A percentile compares a stretch with the other conserved stretches of the same genome.
phyloP scores from a whole-genome alignment of 2,329 filamentous ascomycete species.

The Alternaria postmessia region DNA sequence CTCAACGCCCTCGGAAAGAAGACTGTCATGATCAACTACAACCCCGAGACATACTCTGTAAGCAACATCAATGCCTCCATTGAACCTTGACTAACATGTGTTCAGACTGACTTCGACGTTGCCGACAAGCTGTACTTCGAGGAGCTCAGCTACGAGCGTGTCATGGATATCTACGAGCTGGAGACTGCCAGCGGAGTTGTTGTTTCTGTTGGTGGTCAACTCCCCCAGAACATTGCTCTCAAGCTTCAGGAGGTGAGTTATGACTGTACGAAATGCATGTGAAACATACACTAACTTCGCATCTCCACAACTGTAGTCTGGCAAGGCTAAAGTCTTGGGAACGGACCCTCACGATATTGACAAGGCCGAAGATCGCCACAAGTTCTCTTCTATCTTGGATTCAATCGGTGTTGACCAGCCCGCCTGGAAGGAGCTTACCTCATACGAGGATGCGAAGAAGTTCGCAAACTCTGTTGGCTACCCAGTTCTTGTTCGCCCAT shows the following conservation, averaged over 20 bases:
- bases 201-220: slow-evolving; percentile 93
- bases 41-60: slow-evolving; percentile 47
- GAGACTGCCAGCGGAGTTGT: slow-evolving; percentile 87
- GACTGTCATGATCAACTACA: slow-evolving; percentile 90
- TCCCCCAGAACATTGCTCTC: slow-evolving; percentile 96
- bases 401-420: slow-evolving; percentile 97
- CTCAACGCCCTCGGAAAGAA: slow-evolving; percentile 90
- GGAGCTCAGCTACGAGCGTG: slow-evolving; percentile 93
- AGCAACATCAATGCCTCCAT: slow-evolving; percentile 42
- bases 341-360: slow-evolving; percentile 73
- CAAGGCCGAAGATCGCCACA: slow-evolving; percentile 96
- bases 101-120: slow-evolving; percentile 80
- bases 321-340: slow-evolving; percentile 61
- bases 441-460: slow-evolving; percentile 82
- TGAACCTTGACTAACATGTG: slow-evolving; percentile 20
- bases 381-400: slow-evolving; percentile 97
- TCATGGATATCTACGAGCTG: slow-evolving; percentile 98
- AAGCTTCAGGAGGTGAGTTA: slow-evolving; percentile 75
- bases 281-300: too few species aligned
- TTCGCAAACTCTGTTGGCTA: slow-evolving; percentile 89
- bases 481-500: slow-evolving; percentile 92
- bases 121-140: slow-evolving; percentile 96
- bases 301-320: slow-evolving; percentile 56
- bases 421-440: slow-evolving; percentile 96
- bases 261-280: too few species aligned